Conservation (phyloP, 768 basidiomycete genomes). For the Suillus fuscotomentosus region DNA sequence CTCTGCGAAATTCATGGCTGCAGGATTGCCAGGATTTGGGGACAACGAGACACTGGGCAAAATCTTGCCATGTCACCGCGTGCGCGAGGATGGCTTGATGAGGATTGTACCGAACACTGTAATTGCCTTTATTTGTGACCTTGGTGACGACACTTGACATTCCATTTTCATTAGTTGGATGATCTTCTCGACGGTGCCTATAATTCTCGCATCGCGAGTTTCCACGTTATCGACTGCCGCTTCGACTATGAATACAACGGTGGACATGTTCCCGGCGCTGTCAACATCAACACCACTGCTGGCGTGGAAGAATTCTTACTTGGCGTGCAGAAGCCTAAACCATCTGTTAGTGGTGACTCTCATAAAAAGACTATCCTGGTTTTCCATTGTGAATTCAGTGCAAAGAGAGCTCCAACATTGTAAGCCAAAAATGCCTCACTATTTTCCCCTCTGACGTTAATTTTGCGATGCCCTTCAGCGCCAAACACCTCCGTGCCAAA, state of each 20-base stretch:
- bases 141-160: background rate
- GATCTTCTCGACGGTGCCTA: slow-evolving; percentile 75
- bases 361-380: slow-evolving; percentile 81
- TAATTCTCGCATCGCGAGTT: slow-evolving; percentile 60
- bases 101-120: slow-evolving; percentile 82
- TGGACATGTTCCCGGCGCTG: slow-evolving; percentile 88
- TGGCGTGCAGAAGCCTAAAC: slow-evolving; percentile 55
- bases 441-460: background rate
- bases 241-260: slow-evolving; percentile 97
- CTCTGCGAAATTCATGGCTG: slow-evolving; percentile 51
- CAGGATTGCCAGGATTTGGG: slow-evolving; percentile 82
- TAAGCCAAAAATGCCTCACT: slow-evolving; percentile 37
- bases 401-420: slow-evolving; percentile 95
- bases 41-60: slow-evolving; percentile 94
- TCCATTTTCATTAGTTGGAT: slow-evolving; percentile 58
- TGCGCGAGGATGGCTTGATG: slow-evolving; percentile 94
- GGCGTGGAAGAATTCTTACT: slow-evolving; percentile 83
- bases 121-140: slow-evolving; percentile 26
- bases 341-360: slow-evolving; percentile 72
- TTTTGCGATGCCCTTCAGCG: slow-evolving; percentile 46
- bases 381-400: slow-evolving; percentile 98
- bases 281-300: slow-evolving; percentile 84
- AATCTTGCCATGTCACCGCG: slow-evolving; percentile 89
- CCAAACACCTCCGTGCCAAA: slow-evolving; percentile 88
- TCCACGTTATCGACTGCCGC: slow-evolving; percentile 90